Percentiles rank a stretch among this genome's conserved stretches.
These are phyloP conservation scores for Entomortierella parvispora DNA, from an alignment of 192 early-diverging fungal species.

Conservation along the genomic window DNA sequence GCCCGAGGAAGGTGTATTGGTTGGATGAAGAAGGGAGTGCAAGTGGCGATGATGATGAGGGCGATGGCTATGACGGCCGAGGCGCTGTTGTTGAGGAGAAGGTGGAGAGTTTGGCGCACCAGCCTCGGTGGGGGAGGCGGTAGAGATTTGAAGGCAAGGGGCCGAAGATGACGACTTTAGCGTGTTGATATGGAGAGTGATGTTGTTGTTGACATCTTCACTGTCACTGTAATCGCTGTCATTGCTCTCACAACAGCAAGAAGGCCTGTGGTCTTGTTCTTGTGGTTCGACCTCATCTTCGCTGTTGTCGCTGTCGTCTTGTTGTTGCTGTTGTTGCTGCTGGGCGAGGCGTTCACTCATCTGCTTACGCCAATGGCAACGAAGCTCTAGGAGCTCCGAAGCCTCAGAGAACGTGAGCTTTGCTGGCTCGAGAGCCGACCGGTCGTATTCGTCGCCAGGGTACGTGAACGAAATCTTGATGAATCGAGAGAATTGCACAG, in stretches of 20 bases:
- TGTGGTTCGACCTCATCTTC: not conserved
- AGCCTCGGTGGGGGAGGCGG: not conserved
- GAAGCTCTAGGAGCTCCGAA: constrained; percentile 44
- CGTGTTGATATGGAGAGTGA: too few relatives aligned
- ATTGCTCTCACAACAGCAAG: not conserved
- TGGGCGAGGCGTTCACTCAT: constrained; percentile 17
- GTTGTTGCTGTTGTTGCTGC: not conserved
- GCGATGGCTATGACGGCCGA: not conserved
- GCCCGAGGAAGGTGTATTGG: not conserved
- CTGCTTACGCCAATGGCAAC: constrained; percentile 37
- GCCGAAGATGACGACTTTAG: too few relatives aligned
- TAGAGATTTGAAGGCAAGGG: too few relatives aligned
- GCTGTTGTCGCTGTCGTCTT: constrained; percentile 1
- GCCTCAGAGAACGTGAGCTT: constrained; percentile 42
- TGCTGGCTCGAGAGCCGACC: constrained; percentile 50
- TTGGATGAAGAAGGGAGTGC: constrained; percentile 22
- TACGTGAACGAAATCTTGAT: constrained; percentile 54
- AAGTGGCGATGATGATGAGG: constrained; percentile 6
- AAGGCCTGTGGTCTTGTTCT: not conserved
- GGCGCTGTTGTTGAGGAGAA: not conserved
- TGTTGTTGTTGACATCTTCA: too few relatives aligned
- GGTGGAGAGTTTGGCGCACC: not conserved
- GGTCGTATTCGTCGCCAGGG: constrained; percentile 54
- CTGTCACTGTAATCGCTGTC: not conserved
- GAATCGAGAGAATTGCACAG: constrained; percentile 55